Evolutionary conservation across 257 asterid genomes (phyloP), one percentile per base, ranked within the genome.

Genomic region (Anisodus tanguticus): DNA sequence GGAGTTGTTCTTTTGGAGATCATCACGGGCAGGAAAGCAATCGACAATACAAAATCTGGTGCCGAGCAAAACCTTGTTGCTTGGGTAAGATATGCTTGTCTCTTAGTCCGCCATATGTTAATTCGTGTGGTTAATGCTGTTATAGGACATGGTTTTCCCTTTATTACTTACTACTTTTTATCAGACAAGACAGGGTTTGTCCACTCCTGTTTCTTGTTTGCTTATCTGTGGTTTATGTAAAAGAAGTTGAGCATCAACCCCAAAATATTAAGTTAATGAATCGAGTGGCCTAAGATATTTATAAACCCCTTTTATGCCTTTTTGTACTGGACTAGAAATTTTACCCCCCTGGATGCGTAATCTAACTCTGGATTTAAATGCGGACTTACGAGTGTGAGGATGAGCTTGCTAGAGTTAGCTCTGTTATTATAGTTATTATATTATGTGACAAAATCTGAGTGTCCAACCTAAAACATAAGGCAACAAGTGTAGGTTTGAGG

Each of bases 1-100:
- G 98, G 98, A 1, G 98, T 94, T 83, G 95, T 94, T 81, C 93
- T 94, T 79, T 88, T 94, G 63, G 98, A 94, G 90, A 85, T 94
- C 76, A 90, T 94, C 83, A 89, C 97, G 2, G 97, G 98, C 77
- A 90, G 94, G 86, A 93, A 89, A 81, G 97, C 98, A 66, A 89
- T 94, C 55, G 98, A 94, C 78, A 57, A 67, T 62, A 77, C 88
- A 39, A 89, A 39, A 82, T 54, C 84, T 69, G 89, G 88, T 80
- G 53, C 86, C 0, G 96, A 94, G 87, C 82, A 87, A 69, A 90
- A 89, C 89, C 88, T 94, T 5, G 97, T 93, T 77, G 81, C 87
- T 47, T 94, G 98, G 98, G 98, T 94, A 87, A 88, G 49, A 31
- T 77, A 5, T 77, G 85, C 26, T 41, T 13, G 55, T 68, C 53